phyloP scores from a whole-genome alignment of 2,329 filamentous ascomycete genomes.

The Eutypa lata region DNA sequence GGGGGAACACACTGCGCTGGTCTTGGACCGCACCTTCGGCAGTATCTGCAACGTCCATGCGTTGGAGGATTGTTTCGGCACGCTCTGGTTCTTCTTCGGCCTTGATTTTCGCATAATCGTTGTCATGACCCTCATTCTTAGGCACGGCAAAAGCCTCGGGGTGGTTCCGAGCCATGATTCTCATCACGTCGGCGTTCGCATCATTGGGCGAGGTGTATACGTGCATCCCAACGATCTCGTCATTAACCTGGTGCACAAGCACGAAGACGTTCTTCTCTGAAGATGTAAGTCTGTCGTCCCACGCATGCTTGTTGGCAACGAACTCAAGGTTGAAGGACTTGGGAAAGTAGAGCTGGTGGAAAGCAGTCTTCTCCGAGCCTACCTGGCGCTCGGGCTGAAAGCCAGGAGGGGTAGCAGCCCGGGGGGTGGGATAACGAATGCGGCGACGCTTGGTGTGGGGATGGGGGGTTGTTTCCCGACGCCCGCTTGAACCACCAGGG shows the following conservation, averaged over 20 bases:
- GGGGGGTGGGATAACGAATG: background rate
- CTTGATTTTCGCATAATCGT: background rate
- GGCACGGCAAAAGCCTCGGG: constrained; percentile 8
- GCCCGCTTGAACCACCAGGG: too few relatives aligned
- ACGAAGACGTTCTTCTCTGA: constrained; percentile 4
- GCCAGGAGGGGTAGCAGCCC: background rate
- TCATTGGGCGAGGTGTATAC: constrained; percentile 7
- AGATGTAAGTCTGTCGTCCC: background rate
- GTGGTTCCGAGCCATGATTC: constrained; percentile 6
- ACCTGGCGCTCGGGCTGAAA: constrained; percentile 1
- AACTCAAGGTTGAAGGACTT: constrained; percentile 1
- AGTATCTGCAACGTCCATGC: background rate
- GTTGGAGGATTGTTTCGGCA: background rate
- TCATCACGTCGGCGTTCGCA: constrained; percentile 7
- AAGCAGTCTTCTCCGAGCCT: background rate
- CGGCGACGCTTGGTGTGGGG: background rate
- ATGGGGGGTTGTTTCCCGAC: too few relatives aligned
- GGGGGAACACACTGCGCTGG: background rate
- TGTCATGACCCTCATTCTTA: background rate
- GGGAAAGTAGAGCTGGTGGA: constrained; percentile 10
- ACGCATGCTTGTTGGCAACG: constrained; percentile 4
- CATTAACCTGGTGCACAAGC: constrained; percentile 2
- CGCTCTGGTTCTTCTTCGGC: constrained; percentile 3
- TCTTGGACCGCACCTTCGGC: background rate
- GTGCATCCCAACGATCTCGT: constrained; percentile 2